Base-by-base conservation (phyloP, 192 early-diverging fungal species). In the Rhizophlyctis rosea region DNA sequence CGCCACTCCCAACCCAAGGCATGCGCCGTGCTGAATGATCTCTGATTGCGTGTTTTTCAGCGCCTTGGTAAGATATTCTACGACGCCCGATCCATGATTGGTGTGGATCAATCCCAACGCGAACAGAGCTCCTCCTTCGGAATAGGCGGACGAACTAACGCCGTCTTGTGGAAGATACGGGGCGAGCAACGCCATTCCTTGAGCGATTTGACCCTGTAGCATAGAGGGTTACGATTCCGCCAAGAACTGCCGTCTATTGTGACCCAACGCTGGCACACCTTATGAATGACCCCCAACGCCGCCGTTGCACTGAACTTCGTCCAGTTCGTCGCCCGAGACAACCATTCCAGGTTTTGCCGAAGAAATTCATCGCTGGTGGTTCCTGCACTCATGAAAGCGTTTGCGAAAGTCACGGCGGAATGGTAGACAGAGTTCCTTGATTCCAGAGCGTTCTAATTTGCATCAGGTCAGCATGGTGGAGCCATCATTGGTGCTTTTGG, bases 261-360 rank as follows among this genome's bases (percentile, higher is more conserved):
- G n/a, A n/a, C n/a, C n/a, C n/a, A n/a, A n/a, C n/a, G n/a, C n/a
- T n/a, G 2, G 14, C 35, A 57, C 58, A 86, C 84, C 67, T 90
- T 91, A 77, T 99, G 97, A 64, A 99, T 97, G 11, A 98, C 95
- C 57, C 97, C 97, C 44, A 99, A 73, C 14, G 94, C 91, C 13
- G 97, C 97, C 2, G 96, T 98, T 1, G 96, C 97, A 55, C 92
- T 90, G 74, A 99, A 99, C 77, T 99, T 99, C 27, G 94, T 89
- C 97, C 97, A 99, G 81, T 96, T 96, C 32, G 88, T 96, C 39
- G 95, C 93, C 55, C 95, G 86, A 50, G 90, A 86, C 35, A 99
- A 84, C 97, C 97, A 99, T 65, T 99, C 95, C 47, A 98, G 77
- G 72, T 94, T 98, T 58, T 96, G 90, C 49, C 97, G 83, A 75